Conservation (phyloP, 2,329 filamentous ascomycete genomes). For the Colletotrichum orchidophilum region DNA sequence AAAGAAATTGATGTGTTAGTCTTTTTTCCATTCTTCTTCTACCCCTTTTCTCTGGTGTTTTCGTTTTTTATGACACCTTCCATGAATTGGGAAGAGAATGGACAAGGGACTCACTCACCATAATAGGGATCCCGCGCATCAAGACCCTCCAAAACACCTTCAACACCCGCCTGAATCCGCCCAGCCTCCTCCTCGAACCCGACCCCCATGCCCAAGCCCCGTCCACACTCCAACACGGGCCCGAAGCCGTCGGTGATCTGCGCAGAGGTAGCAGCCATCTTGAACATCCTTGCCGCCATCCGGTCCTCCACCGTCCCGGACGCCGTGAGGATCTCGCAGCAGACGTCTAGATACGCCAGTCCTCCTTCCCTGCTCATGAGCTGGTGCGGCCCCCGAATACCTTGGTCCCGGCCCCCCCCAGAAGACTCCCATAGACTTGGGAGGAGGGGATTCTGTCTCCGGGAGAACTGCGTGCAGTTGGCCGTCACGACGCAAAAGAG, state of each 20-base stretch:
- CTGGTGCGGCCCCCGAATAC: conserved; percentile 32
- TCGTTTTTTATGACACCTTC: not conserved
- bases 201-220: conserved; percentile 26
- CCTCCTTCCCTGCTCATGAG: no score
- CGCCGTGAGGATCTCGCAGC: conserved; percentile 42
- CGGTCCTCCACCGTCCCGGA: conserved; percentile 40
- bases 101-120: not conserved
- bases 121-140: not conserved
- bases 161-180: conserved; percentile 44
- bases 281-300: conserved; percentile 45
- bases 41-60: not conserved
- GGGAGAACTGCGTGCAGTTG: conserved; percentile 49
- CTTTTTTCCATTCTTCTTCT: no score
- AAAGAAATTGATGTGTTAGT: not conserved
- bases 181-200: conserved; percentile 44
- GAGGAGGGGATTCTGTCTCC: conserved; percentile 39
- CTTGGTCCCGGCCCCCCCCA: no score
- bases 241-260: conserved; percentile 46
- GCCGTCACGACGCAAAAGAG: conserved; percentile 34
- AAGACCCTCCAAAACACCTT: conserved; percentile 23
- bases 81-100: not conserved
- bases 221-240: conserved; percentile 27
- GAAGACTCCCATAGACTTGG: no score
- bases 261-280: conserved; percentile 47
- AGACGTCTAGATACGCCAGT: conserved; percentile 45